phyloP scores from a whole-genome alignment of 768 basidiomycete genomes.

The Panaeolus cyanescens region DNA sequence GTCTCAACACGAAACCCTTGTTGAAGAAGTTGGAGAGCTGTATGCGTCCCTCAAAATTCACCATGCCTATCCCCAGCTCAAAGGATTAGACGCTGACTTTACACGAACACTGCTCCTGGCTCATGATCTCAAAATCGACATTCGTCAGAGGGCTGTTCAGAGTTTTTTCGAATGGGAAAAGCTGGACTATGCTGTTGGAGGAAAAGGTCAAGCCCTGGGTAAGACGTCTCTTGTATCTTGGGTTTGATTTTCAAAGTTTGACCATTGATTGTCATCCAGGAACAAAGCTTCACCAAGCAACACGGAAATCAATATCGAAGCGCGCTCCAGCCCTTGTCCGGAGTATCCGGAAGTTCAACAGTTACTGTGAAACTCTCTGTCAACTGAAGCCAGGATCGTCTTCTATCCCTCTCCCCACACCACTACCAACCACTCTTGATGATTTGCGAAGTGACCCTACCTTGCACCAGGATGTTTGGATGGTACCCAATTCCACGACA shows the following conservation, averaged over 20 bases:
- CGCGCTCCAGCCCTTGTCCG: slow-evolving; percentile 27
- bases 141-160: slow-evolving; percentile 31
- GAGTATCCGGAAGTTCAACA: slow-evolving; percentile 27
- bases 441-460: slow-evolving; percentile 20
- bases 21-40: slow-evolving; percentile 24
- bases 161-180: slow-evolving; percentile 40
- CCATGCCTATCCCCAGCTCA: slow-evolving; percentile 30
- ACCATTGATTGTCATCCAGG: too few species aligned
- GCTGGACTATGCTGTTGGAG: slow-evolving; percentile 32
- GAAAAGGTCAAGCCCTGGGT: slow-evolving; percentile 34
- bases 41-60: slow-evolving; percentile 34
- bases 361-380: slow-evolving; percentile 18
- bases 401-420: slow-evolving; percentile 31
- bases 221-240: not conserved
- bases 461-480: slow-evolving; percentile 42
- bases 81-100: slow-evolving; percentile 28
- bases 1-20: slow-evolving; percentile 15
- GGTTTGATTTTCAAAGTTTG: slow-evolving; percentile 3
- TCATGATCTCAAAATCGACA: slow-evolving; percentile 40
- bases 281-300: slow-evolving; percentile 23
- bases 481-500: not conserved
- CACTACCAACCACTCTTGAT: slow-evolving; percentile 29
- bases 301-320: slow-evolving; percentile 29
- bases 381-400: slow-evolving; percentile 18
- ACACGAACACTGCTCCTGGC: slow-evolving; percentile 32